Evolutionary conservation across 768 basidiomycete genomes (phyloP), one percentile per base, ranked within the genome.

Genomic region (Leccinum aurantiacum): DNA sequence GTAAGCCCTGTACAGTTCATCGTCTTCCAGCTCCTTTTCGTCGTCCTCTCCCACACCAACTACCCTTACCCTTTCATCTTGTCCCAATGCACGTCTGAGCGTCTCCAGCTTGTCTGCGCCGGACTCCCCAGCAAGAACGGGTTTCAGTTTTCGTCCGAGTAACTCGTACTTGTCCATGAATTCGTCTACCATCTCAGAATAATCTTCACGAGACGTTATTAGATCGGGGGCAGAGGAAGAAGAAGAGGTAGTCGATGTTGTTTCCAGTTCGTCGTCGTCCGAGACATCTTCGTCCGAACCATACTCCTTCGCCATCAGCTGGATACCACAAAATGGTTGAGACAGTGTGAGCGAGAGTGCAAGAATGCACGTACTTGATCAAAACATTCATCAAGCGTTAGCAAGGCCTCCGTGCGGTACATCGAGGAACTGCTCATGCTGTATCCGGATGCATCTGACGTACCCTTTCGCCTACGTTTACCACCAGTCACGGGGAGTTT

Each of bases 401-500:
- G 85, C 29, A 98, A 75, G 1, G 93, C 88, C 65, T 94, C 90
- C 64, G 92, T 98, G 49, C 97, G 85, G 76, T 85, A 91, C 91
- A 98, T 93, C 14, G 93, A 93, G 3, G 93, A 94, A 67, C 93
- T 95, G 72, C 91, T 96, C 95, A 99, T 98, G 71, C 90, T 93
- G 79, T 96, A 96, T 13, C 93, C 95, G 22, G 92, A 93, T 9
- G 92, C 94, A 63, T 93, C 90, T 54, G 91, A 93, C 0, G 86
- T 80, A 3, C 86, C 87, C 65, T 87, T 87, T 63, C 86, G 80
- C 69, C 89, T 78, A 69, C 86, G 83, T 76, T 86, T 85, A 6
- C 89, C 88, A 15, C 93, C 90, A 53, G 88, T 80, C 58, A 96
- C 89, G n/a, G 88, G 85, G 65, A 94, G 82, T 53, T 79, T 79